Evolutionary conservation across 345 rosid species (phyloP), one percentile per base, ranked within the genome.

Genomic region (Linum lewisii): DNA sequence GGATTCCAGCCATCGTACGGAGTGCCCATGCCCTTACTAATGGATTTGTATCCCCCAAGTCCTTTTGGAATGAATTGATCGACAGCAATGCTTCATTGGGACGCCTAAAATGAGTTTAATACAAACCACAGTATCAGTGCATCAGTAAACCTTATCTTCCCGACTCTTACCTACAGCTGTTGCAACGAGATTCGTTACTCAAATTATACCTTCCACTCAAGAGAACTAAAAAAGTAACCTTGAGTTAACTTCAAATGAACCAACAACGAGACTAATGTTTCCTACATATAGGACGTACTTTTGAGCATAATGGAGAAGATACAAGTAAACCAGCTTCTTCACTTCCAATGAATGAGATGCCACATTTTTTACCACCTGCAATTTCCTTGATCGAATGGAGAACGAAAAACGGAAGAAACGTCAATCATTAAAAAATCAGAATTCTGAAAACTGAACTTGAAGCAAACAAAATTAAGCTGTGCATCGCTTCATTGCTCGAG

Each of bases 11-110:
- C 99, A 93, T 88, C 4, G 95, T 78, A 59, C 99, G 97, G 61
- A 93, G 91, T 49, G 99, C 99, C 84, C 99, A 87, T 38, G 99
- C 99, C 66, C 99, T 81, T 66, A 93, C 95, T 70, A 93, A 70
- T 0, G 99, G 94, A 64, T 89, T 93, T 21, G 95, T 73, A 77
- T 93, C 99, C 65, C 97, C 94, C 82, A 93, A 80, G 68, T 93
- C 99, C 74, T 80, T 93, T 68, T 93, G 99, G 74, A 93, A 93
- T 59, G 77, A 93, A 57, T 93, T 93, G 72, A 93, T 89, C 16
- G 97, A 93, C 63, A 89, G 78, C 77, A 93, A 79, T 22, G 99
- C 95, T 78, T 93, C 99, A 74, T 80, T 89, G 19, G 99, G 99
- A 65, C 90, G 95, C 90, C 99, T 93, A 77, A 50, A 56, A 58